Conservation (phyloP, 1,284 basidiomycete genomes). For the Coniophora puteana region DNA sequence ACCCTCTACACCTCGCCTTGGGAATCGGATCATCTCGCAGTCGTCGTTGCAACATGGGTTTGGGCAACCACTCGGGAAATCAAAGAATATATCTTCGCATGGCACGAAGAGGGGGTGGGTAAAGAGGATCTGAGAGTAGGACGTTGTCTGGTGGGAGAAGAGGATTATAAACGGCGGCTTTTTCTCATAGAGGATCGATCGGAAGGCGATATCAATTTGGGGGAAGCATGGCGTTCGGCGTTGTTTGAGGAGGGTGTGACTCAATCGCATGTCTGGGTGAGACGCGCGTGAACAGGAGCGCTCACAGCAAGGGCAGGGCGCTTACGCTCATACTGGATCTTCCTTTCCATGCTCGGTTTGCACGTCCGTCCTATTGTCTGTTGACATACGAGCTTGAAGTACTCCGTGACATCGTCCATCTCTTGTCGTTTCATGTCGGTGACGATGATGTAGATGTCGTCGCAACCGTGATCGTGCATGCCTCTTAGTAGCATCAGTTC, state of each 20-base stretch:
- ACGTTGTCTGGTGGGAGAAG: slow-evolving; percentile 73
- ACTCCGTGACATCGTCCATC: slow-evolving; percentile 73
- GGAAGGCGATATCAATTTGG: slow-evolving; percentile 70
- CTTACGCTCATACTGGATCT: slow-evolving; percentile 65
- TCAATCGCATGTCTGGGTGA: slow-evolving; percentile 57
- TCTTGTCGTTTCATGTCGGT: slow-evolving; percentile 72
- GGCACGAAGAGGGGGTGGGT: slow-evolving; percentile 66
- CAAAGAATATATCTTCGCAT: slow-evolving; percentile 65
- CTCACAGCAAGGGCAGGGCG: slow-evolving; percentile 8
- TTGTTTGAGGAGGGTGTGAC: slow-evolving; percentile 59
- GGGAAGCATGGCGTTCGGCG: slow-evolving; percentile 71
- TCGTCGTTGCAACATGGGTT: slow-evolving; percentile 74
- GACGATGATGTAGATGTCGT: slow-evolving; percentile 71
- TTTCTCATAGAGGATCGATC: slow-evolving; percentile 69
- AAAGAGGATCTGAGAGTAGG: slow-evolving; percentile 76
- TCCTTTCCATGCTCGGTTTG: slow-evolving; percentile 60
- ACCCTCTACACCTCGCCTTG: slow-evolving; percentile 53
- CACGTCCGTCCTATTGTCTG: slow-evolving; percentile 55
- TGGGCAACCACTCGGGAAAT: slow-evolving; percentile 72
- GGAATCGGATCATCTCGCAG: slow-evolving; percentile 76
- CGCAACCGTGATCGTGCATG: slow-evolving; percentile 74
- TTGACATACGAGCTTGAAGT: slow-evolving; percentile 67
- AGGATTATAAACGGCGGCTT: slow-evolving; percentile 68
- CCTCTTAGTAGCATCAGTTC: slow-evolving; percentile 73
- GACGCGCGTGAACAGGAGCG: slow-evolving; percentile 9